These are phyloP conservation scores for Aphanomyces euteiches DNA, from an alignment of 352 stramenopile genomes.

Conservation along the genomic window DNA sequence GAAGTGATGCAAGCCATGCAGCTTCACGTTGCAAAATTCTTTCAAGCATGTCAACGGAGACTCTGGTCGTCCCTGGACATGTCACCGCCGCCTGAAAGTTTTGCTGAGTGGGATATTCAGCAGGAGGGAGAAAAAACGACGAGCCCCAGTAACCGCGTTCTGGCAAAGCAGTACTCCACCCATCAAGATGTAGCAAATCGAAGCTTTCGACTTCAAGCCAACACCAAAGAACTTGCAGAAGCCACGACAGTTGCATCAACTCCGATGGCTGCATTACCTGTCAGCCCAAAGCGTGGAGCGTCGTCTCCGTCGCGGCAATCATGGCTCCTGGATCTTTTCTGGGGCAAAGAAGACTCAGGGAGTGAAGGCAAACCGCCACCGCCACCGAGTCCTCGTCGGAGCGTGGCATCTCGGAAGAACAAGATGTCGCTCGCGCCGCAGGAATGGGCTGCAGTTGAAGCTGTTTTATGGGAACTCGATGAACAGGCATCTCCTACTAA, in stretches of 20 bases:
- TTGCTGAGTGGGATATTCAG: not conserved
- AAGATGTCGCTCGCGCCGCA: slow-evolving; percentile 10
- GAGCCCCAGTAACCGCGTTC: not conserved
- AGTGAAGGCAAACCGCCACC: not conserved
- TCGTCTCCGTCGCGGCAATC: slow-evolving; percentile 5
- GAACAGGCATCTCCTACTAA: not conserved
- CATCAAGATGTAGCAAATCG: not conserved
- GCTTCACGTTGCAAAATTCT: slow-evolving; percentile 72
- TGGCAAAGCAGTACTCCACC: not conserved
- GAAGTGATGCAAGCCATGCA: slow-evolving; percentile 66
- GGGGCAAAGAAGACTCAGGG: not conserved
- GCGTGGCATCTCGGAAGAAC: not conserved
- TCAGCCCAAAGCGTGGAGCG: slow-evolving; percentile 14
- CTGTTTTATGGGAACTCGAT: slow-evolving; percentile 17
- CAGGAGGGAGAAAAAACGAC: not conserved
- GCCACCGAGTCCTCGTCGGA: not conserved
- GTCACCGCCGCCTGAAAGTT: not conserved
- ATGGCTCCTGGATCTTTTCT: slow-evolving; percentile 20
- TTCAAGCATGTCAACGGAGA: slow-evolving; percentile 57
- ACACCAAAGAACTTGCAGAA: not conserved
- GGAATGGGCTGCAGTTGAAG: slow-evolving; percentile 15
- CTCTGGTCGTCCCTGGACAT: slow-evolving; percentile 42
- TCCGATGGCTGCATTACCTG: slow-evolving; percentile 1
- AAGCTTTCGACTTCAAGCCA: not conserved
- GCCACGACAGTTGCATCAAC: not conserved